phyloP scores from a whole-genome alignment of 228 moss, liverwort and hornwort genomes.

The Sphagnum fallax region DNA sequence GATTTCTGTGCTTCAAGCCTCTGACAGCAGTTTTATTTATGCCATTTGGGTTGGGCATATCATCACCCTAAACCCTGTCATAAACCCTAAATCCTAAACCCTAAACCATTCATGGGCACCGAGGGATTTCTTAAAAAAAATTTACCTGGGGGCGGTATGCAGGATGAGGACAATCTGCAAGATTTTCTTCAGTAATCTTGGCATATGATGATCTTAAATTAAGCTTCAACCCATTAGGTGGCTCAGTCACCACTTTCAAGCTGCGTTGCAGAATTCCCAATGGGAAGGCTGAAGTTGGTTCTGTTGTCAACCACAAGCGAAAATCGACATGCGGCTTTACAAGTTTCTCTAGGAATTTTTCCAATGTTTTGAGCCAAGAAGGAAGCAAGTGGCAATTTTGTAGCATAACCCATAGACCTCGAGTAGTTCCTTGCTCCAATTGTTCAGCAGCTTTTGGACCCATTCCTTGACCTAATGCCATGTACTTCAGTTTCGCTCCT shows the following conservation, averaged over 20 bases:
- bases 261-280: slow-evolving; percentile 76
- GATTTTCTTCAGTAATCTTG: slow-evolving; percentile 81
- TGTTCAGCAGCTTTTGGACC: slow-evolving; percentile 77
- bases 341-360: slow-evolving; percentile 81
- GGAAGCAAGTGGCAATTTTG: slow-evolving; percentile 96
- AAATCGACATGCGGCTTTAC: slow-evolving; percentile 75
- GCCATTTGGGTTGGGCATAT: no score
- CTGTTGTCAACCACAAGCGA: slow-evolving; percentile 84
- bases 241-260: slow-evolving; percentile 83
- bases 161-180: slow-evolving; percentile 76
- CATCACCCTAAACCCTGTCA: no score
- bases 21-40: no score
- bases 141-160: slow-evolving; percentile 70
- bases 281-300: slow-evolving; percentile 85
- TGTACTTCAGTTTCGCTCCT: slow-evolving; percentile 76
- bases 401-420: slow-evolving; percentile 90
- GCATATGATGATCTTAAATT: slow-evolving; percentile 83
- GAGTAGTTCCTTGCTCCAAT: slow-evolving; percentile 63
- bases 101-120: not conserved
- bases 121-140: not conserved
- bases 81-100: no score
- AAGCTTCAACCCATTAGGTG: slow-evolving; percentile 83
- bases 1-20: no score
- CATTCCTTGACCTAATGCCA: slow-evolving; percentile 61
- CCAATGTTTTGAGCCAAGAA: slow-evolving; percentile 83